Percentiles rank a stretch among this genome's conserved stretches.
phyloP scores from a whole-genome alignment of 192 early-diverging fungal genomes.

The Backusella liffmaniae region DNA sequence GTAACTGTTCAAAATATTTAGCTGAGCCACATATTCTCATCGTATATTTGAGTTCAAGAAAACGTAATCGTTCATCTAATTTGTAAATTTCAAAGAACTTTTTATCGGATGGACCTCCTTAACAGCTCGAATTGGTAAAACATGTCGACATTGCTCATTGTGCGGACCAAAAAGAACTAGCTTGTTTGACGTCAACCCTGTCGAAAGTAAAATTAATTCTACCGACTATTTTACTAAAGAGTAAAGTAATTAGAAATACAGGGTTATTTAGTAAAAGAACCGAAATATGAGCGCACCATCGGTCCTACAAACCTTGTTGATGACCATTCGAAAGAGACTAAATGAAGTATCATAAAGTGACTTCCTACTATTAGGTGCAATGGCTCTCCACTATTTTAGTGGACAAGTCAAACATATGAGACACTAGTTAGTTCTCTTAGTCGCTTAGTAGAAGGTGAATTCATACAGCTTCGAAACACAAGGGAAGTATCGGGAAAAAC shows the following conservation, averaged over 20 bases:
- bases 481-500: conserved; percentile 29
- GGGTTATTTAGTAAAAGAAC: conserved; percentile 33
- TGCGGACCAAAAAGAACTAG: not conserved
- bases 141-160: not conserved
- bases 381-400: conserved; percentile 86
- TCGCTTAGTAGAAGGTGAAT: conserved; percentile 94
- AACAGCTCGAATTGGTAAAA: not conserved
- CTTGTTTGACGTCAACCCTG: not conserved
- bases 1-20: not conserved
- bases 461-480: conserved; percentile 89
- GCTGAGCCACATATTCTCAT: not conserved
- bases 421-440: conserved; percentile 88
- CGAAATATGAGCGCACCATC: conserved; percentile 5
- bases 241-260: conserved; percentile 47
- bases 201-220: not conserved
- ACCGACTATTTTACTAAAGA: conserved; percentile 17
- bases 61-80: not conserved
- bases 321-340: conserved; percentile 77
- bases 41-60: not conserved
- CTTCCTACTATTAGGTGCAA: conserved; percentile 85
- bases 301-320: conserved; percentile 67
- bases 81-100: not conserved
- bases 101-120: not conserved
- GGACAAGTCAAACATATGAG: conserved; percentile 87
- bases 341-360: conserved; percentile 78